Conservation (phyloP, 768 basidiomycete genomes). For the Thelephora ganbajun region DNA sequence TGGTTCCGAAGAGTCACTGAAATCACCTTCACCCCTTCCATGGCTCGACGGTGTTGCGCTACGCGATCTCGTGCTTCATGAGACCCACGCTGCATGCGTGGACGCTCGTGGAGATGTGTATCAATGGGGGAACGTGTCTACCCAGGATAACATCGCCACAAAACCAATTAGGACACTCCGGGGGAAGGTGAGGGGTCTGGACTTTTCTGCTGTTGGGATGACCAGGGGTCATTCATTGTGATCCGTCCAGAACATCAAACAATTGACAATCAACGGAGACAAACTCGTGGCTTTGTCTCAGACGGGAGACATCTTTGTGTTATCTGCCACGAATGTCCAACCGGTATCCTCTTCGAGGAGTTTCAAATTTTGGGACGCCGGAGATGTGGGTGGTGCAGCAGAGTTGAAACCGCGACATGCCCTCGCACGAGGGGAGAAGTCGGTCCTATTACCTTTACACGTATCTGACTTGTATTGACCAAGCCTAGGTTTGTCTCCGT, state of each 20-base stretch:
- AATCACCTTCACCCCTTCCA: slow-evolving; percentile 31
- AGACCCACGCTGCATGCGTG: slow-evolving; percentile 57
- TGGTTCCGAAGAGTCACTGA: slow-evolving; percentile 22
- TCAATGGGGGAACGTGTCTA: slow-evolving; percentile 66
- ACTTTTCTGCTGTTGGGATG: not conserved
- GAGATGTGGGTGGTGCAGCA: slow-evolving; percentile 31
- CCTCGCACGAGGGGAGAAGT: slow-evolving; percentile 59
- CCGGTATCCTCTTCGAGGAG: not conserved
- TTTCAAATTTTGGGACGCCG: slow-evolving; percentile 35
- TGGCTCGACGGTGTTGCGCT: slow-evolving; percentile 61
- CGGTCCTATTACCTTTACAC: slow-evolving; percentile 2
- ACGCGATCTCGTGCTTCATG: slow-evolving; percentile 57
- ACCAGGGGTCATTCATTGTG: not conserved
- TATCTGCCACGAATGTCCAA: slow-evolving; percentile 26
- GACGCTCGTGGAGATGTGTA: slow-evolving; percentile 72
- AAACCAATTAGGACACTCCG: slow-evolving; percentile 41
- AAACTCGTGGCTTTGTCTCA: slow-evolving; percentile 69
- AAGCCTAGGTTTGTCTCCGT: slow-evolving; percentile 53
- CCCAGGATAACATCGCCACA: slow-evolving; percentile 13
- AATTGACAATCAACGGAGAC: slow-evolving; percentile 43
- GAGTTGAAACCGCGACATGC: not conserved
- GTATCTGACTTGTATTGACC: not conserved
- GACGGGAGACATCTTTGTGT: slow-evolving; percentile 60
- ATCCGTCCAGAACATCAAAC: slow-evolving; percentile 45
- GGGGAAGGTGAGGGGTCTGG: slow-evolving; percentile 37